Base-by-base conservation (phyloP, 2,329 filamentous ascomycete genomes). In the Dothistroma pini region DNA sequence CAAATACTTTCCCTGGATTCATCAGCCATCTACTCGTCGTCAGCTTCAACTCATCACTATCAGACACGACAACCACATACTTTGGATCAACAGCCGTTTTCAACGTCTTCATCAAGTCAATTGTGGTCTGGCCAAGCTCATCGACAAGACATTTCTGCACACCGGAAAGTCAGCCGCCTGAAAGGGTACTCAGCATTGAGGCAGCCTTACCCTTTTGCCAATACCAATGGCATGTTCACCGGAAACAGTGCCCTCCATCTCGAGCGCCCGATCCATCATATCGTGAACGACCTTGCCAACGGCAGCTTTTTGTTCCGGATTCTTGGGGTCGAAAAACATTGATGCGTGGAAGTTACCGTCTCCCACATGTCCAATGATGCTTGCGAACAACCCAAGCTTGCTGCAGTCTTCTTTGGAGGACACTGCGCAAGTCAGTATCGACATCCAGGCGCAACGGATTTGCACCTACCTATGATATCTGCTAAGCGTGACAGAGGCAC, bases 311-410 rank as follows among this genome's bases (percentile, higher is more conserved):
- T 96, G 89, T 29, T 81, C 85, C 2, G 84, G 82, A 58, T 92
- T 81, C 25, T 80, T 82, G 29, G 84, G 84, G 75, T 95, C 86
- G 74, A 96, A 97, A 77, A 97, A 88, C 76, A 97, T 95, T 72
- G 89, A 90, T 73, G 93, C 88, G 74, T 97, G 93, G 78, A 97
- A 97, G 75, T 97, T 97, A 41, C 93, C 93, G 72, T 96, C 93
- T 12, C 93, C 93, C 59, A 97, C 89, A 71, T 97, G 93, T 2
- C 93, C 93, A 4, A 97, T 80, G 31, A 96, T 90, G 70, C 89
- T 92, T 0, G 91, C 91, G 73, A 96, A 96, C 1, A 96, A 78
- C 0, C 91, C 91, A 11, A 96, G 81, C 12, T 91, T 86, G 70
- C 93, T 89, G 83, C 96, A 88, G 71, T 96, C 91, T 72, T 90